phyloP scores from a whole-genome alignment of 495 filamentous ascomycete genomes.

The Penicillium ochrochloron region DNA sequence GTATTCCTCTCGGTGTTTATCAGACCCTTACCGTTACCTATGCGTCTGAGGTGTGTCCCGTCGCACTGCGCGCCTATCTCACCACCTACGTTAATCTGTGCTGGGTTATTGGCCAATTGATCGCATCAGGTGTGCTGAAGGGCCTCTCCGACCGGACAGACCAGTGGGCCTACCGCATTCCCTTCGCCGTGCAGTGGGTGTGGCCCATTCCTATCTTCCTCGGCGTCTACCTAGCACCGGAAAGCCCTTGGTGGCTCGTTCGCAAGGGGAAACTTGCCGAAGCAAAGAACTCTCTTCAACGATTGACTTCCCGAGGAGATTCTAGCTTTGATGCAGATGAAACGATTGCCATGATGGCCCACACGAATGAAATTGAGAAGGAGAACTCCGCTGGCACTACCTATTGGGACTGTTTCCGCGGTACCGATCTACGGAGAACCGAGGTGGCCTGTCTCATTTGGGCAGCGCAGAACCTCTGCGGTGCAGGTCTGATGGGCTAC shows the following conservation, averaged over 20 bases:
- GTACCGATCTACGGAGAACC: conserved; percentile 46
- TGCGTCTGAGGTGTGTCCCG: neutral
- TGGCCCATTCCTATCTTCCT: neutral
- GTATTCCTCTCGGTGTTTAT: neutral
- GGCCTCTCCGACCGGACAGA: neutral
- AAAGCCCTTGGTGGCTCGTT: neutral
- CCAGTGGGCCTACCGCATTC: neutral
- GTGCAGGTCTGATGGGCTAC: conserved; percentile 76
- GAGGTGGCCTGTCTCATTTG: conserved; percentile 70
- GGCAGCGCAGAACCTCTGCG: conserved; percentile 78
- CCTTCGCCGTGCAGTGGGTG: neutral
- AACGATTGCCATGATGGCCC: neutral
- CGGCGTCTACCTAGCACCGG: neutral
- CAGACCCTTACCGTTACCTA: neutral
- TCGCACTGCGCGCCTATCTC: neutral
- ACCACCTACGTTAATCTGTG: neutral
- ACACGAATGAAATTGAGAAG: neutral
- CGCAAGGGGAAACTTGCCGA: neutral
- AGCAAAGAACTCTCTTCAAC: neutral
- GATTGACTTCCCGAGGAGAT: neutral
- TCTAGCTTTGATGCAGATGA: neutral
- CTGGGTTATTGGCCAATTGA: neutral
- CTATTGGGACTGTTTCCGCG: neutral
- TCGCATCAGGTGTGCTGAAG: neutral
- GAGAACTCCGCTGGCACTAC: neutral